Evolutionary conservation across 2,329 filamentous ascomycete genomes (phyloP), one percentile per base, ranked within the genome.

Genomic region (Aspergillus novoparasiticus): DNA sequence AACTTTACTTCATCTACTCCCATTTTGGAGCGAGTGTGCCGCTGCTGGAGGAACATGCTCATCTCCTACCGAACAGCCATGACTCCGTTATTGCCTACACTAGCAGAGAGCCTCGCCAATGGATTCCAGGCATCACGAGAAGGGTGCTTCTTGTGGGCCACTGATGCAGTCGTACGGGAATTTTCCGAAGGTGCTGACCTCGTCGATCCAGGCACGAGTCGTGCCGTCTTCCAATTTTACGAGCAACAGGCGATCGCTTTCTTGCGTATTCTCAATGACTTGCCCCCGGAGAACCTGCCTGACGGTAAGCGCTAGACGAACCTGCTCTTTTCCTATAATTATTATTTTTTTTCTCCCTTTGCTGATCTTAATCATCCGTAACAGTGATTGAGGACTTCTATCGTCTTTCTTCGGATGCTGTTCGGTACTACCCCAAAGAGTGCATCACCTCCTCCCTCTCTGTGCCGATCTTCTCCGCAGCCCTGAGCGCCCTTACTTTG

Each of bases 61-160:
- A 93, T 98, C 63, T 97, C 94, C 0, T 98, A 98, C 78, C 88
- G 95, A 68, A 95, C 90, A 2, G 91, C 91, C 57, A 96, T 96
- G 83, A 87, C 90, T 16, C 93, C 94, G 28, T 81, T 99, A 53
- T 85, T 99, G 51, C 91, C 91, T 1, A 86, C 88, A 23, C 88
- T 99, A 79, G 96, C 95, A 21, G 91, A 94, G 71, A 96, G 94
- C 78, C 86, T 99, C 62, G 92, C 92, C 1, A 86, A 85, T 66
- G 94, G 94, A 5, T 99, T 99, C 76, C 86, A 90, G 60, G 85
- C 87, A 21, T 97, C 94, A 12, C 87, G 89, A 64, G 94, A 99
- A 79, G 95, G 95, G 14, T 97, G 94, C 76, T 99, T 99, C 84
- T 84, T 99, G n/a, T 99, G 95, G 95, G 94, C 95, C 1, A 97